Evolutionary conservation across 306 rosid species (phyloP), one percentile per base, ranked within the genome.

Genomic region (Acacia crassicarpa): DNA sequence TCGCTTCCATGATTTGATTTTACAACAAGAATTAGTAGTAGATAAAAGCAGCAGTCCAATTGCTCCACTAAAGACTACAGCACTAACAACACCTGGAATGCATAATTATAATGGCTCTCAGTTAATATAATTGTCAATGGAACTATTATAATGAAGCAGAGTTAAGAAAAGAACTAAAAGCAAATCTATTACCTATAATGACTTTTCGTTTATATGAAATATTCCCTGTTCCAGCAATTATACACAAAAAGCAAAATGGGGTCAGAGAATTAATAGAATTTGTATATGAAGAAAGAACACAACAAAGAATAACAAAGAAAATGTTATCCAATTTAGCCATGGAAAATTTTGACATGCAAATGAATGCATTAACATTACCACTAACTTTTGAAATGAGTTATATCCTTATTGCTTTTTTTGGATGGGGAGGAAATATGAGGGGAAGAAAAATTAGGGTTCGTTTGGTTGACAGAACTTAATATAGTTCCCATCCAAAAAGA

Each of bases 161-260:
- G 54, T 1, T 1, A 35, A 17, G 22, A 70, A 51, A 3, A 48
- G 32, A 40, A 14, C 40, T 59, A 71, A 59, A 79, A 23, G 15
- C 19, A 9, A 41, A 79, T 62, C 23, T 14, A 51, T 88, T 93
- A 93, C 98, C 98, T 77, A 90, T 35, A 53, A 14, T 0, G 43
- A 78, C 0, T 81, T 80, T 87, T 22, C 22, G 22, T 0, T 1
- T 14, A n/a, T 0, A 27, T 58, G 30, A 9, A 22, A 22, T 1
- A 9, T 5, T 2, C 2, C 16, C 66, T 59, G 4, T 61, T 0
- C 0, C 97, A 84, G 98, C 84, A 80, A 85, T 13, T 45, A 17
- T 56, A 51, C 63, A 19, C 62, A 63, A 33, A 74, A 86, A 80
- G 40, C 20, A 69, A 35, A 68, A 8, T 51, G 33, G 74, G 25